Evolutionary conservation across 176 grass and related monocot genomes (phyloP).

Genomic region (Pontederia paniculata): DNA sequence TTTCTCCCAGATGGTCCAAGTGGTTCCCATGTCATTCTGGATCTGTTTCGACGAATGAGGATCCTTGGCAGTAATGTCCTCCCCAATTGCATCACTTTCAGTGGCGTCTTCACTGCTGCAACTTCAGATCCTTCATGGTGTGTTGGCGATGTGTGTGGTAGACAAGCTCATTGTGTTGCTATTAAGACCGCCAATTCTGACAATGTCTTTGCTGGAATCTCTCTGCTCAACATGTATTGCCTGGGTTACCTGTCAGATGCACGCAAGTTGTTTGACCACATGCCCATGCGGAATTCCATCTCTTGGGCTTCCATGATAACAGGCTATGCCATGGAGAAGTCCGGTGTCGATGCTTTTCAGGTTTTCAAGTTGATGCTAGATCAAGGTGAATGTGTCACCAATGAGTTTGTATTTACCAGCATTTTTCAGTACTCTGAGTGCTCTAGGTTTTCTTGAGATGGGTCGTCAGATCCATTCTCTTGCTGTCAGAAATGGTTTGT

Average conservation of each 20-base stretch:
- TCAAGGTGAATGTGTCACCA: constrained; percentile 24
- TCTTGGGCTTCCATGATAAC: constrained; percentile 56
- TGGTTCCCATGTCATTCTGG: constrained; percentile 17
- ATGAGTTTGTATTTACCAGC: constrained; percentile 41
- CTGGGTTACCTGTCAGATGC: constrained; percentile 28
- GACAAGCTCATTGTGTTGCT: constrained; percentile 35
- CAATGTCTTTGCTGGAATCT: constrained; percentile 40
- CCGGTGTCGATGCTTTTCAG: constrained; percentile 28
- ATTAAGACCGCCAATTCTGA: constrained; percentile 19
- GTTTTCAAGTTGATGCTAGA: constrained; percentile 46
- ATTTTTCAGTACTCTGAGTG: constrained; percentile 45
- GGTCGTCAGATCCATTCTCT: constrained; percentile 42
- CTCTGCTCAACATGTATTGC: constrained; percentile 58
- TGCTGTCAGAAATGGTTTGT: constrained; percentile 37
- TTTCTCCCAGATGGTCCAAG: constrained; percentile 22
- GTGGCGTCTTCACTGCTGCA: constrained; percentile 41
- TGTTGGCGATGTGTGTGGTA: neutral
- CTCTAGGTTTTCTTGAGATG: constrained; percentile 27
- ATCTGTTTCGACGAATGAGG: constrained; percentile 43
- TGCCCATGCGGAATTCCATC: constrained; percentile 36
- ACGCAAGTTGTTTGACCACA: constrained; percentile 45
- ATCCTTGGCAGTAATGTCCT: constrained; percentile 17
- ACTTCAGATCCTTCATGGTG: constrained; percentile 3
- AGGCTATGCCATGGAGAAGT: constrained; percentile 43
- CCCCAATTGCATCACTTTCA: constrained; percentile 45